Conservation (phyloP, 192 early-diverging fungal genomes). For the Coemansia sp. region DNA sequence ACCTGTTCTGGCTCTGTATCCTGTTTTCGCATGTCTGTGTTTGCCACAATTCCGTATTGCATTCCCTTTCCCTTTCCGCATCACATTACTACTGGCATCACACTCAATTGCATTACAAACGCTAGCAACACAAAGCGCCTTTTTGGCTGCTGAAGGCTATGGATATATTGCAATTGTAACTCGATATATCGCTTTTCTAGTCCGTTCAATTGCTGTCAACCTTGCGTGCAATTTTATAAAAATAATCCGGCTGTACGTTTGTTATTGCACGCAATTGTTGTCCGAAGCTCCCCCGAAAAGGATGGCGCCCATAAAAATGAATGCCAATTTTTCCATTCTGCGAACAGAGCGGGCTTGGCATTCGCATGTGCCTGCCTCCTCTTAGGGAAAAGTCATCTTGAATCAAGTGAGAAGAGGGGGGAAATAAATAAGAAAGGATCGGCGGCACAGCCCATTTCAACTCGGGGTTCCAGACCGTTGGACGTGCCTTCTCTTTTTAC, state of each 20-base stretch:
- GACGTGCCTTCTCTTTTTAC: not conserved
- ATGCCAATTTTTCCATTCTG: not conserved
- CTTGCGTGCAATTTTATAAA: conserved; percentile 1
- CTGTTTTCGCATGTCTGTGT: not conserved
- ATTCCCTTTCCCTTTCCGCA: not conserved
- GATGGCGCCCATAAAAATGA: not conserved
- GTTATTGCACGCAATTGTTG: not conserved
- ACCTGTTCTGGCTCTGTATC: too few relatives aligned
- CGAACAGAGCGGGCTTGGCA: not conserved
- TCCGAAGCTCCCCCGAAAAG: not conserved
- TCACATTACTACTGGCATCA: too few relatives aligned
- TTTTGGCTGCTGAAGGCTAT: not conserved
- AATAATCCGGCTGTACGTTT: not conserved
- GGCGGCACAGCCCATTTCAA: not conserved
- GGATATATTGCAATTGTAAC: not conserved
- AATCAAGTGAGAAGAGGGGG: conserved; percentile 4
- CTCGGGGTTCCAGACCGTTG: conserved; percentile 4
- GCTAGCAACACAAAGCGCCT: not conserved
- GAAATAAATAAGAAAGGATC: not conserved
- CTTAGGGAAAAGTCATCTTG: not conserved
- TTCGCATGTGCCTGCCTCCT: too few relatives aligned
- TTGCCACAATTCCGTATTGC: not conserved
- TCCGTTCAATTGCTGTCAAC: not conserved
- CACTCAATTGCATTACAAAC: too few relatives aligned
- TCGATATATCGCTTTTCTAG: not conserved